Percentiles rank a stretch among this genome's conserved stretches.
These are phyloP conservation scores for Phytophthora europaea DNA, from an alignment of 352 stramenopile genomes.

Conservation along the genomic window DNA sequence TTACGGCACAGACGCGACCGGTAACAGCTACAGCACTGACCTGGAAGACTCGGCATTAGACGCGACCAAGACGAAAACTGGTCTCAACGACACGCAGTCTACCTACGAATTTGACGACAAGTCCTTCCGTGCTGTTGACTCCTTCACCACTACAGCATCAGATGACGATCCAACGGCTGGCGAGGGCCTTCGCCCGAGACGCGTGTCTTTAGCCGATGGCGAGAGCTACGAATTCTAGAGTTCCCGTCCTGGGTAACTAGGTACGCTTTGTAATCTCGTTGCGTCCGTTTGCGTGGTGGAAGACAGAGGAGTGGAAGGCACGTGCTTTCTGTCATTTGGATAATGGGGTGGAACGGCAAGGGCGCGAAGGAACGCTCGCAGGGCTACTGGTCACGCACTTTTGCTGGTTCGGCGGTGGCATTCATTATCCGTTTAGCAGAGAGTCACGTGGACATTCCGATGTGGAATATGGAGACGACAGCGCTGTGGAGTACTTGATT, in stretches of 20 bases:
- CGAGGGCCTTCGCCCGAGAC: slow-evolving; percentile 37
- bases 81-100: slow-evolving; percentile 45
- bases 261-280: slow-evolving; percentile 24
- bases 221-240: slow-evolving; percentile 83
- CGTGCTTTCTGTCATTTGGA: slow-evolving; percentile 21
- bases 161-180: slow-evolving; percentile 27
- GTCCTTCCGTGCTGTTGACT: slow-evolving; percentile 40
- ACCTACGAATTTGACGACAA: slow-evolving; percentile 60
- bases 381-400: slow-evolving; percentile 19
- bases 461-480: slow-evolving; percentile 36
- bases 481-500: slow-evolving; percentile 39
- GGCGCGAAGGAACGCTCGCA: slow-evolving; percentile 38
- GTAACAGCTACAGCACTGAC: slow-evolving; percentile 27
- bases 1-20: slow-evolving; percentile 26
- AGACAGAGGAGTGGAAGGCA: slow-evolving; percentile 17
- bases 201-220: slow-evolving; percentile 63
- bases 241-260: slow-evolving; percentile 8
- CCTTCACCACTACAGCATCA: slow-evolving; percentile 38
- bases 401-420: slow-evolving; percentile 17
- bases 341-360: slow-evolving; percentile 24
- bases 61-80: slow-evolving; percentile 17
- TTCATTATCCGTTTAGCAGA: slow-evolving; percentile 16
- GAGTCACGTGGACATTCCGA: slow-evolving; percentile 26
- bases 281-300: slow-evolving; percentile 21
- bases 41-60: slow-evolving; percentile 31